These are phyloP conservation scores for Cutaneotrichosporon sp. DNA, from an alignment of 1,284 basidiomycete species.

Conservation along the genomic window DNA sequence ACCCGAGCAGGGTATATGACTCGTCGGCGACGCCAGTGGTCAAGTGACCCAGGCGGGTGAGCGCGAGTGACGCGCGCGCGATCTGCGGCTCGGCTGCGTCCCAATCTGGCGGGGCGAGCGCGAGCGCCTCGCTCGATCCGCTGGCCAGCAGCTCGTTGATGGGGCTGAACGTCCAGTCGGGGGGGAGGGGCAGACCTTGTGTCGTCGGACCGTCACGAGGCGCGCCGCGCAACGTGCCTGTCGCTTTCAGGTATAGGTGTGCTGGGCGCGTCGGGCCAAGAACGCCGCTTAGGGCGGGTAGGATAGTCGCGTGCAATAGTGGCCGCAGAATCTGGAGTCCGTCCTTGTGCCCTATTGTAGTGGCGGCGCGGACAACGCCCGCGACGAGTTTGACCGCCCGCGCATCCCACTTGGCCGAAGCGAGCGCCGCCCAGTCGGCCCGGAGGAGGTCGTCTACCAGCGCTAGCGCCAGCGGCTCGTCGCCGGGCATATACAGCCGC, in stretches of 20 bases:
- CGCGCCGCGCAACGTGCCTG: constrained; percentile 44
- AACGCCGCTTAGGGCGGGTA: constrained; percentile 38
- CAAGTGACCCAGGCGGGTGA: constrained; percentile 44
- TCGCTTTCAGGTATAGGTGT: constrained; percentile 46
- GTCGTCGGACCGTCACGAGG: background rate
- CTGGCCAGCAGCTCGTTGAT: constrained; percentile 78
- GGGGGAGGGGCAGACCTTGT: constrained; percentile 59
- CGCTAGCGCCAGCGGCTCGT: constrained; percentile 45
- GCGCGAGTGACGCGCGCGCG: constrained; percentile 60
- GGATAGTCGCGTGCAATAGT: constrained; percentile 45
- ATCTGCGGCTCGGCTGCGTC: constrained; percentile 74
- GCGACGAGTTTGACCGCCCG: background rate
- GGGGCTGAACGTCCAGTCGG: constrained; percentile 68
- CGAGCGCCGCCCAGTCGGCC: constrained; percentile 21
- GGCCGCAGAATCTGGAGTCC: constrained; percentile 46
- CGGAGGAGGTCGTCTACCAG: constrained; percentile 41
- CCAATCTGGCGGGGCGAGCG: constrained; percentile 65
- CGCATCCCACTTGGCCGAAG: background rate
- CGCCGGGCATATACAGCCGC: constrained; percentile 30
- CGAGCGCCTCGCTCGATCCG: constrained; percentile 66
- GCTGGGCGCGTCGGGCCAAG: constrained; percentile 39
- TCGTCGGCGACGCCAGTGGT: background rate
- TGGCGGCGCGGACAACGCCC: background rate
- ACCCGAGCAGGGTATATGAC: constrained; percentile 55
- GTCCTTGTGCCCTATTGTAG: constrained; percentile 30